Percentiles rank a stretch among this genome's conserved stretches.
Conservation (phyloP, 2,329 filamentous ascomycete genomes). For the Aspergillus floridensis region DNA sequence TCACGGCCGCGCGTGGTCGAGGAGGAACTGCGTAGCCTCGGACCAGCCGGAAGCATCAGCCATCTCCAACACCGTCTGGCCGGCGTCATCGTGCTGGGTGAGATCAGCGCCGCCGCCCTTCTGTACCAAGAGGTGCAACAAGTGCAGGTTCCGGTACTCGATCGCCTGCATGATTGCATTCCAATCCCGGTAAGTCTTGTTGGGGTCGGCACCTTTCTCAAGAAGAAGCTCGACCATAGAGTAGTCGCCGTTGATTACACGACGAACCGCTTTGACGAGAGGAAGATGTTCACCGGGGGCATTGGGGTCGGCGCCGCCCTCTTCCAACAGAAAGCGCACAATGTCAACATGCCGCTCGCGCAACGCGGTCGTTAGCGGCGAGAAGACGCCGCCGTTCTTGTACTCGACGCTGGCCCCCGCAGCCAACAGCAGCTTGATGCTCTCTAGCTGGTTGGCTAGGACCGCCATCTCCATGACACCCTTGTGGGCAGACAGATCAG, state of each 20-base stretch:
- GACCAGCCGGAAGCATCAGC: constrained; percentile 58
- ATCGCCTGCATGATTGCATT: constrained; percentile 65
- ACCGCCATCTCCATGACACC: constrained; percentile 68
- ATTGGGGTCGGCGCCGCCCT: constrained; percentile 63
- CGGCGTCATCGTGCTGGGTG: constrained; percentile 53
- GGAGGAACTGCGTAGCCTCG: constrained; percentile 53
- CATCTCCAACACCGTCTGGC: constrained; percentile 56
- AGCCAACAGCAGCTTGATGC: constrained; percentile 62
- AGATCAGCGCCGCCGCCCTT: constrained; percentile 53
- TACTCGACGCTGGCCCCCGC: constrained; percentile 68
- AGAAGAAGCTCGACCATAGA: constrained; percentile 64
- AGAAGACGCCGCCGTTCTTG: constrained; percentile 71
- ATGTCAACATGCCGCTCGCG: constrained; percentile 63
- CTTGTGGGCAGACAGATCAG: constrained; percentile 41
- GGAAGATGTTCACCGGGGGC: constrained; percentile 68
- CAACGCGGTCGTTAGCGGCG: constrained; percentile 64
- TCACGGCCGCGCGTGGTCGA: constrained; percentile 13
- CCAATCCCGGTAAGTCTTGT: constrained; percentile 65
- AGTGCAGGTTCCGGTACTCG: constrained; percentile 59
- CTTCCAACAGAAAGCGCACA: constrained; percentile 59
- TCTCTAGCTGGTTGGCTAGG: constrained; percentile 64
- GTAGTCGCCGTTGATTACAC: constrained; percentile 55
- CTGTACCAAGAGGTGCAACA: constrained; percentile 54
- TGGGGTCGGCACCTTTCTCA: constrained; percentile 63
- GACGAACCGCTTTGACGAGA: constrained; percentile 66